Percentiles rank a stretch among this genome's conserved stretches.
Evolutionary conservation across 2,329 filamentous ascomycete species (phyloP).

Genomic region (Trichoderma citrinoviride): DNA sequence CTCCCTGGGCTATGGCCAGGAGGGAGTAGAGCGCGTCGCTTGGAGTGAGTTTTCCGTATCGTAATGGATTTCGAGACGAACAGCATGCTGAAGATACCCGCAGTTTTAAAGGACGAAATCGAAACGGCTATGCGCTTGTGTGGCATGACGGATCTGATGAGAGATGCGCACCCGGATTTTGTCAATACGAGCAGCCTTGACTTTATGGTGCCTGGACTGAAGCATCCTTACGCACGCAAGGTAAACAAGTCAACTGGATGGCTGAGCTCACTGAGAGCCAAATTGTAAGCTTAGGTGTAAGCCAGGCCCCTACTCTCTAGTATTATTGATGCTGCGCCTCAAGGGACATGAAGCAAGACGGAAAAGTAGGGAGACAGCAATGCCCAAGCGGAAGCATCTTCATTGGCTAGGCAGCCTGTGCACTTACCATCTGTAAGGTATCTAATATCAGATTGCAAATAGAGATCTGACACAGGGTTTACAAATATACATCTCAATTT

Average conservation of each 20-base stretch:
- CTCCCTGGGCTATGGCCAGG: slow-evolving; percentile 1
- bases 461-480: not conserved
- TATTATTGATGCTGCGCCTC: too few relatives aligned
- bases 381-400: too few relatives aligned
- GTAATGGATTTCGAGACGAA: fast-evolving
- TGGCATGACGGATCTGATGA: slow-evolving; percentile 16
- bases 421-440: too few relatives aligned
- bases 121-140: slow-evolving; percentile 16
- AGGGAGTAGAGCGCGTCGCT: slow-evolving; percentile 8
- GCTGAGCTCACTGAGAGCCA: slow-evolving; percentile 1
- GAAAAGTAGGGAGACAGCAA: too few relatives aligned
- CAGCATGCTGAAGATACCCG: not conserved
- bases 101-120: slow-evolving; percentile 14
- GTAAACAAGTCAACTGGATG: slow-evolving; percentile 2
- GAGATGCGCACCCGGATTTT: slow-evolving; percentile 13
- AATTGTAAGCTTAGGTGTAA: not conserved
- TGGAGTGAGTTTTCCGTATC: not conserved
- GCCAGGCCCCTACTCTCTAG: too few relatives aligned
- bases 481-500: too few relatives aligned
- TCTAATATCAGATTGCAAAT: too few relatives aligned
- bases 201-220: slow-evolving; percentile 8
- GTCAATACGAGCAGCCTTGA: slow-evolving; percentile 9
- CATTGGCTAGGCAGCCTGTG: too few relatives aligned
- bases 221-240: slow-evolving; percentile 10
- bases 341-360: too few relatives aligned